phyloP scores from a whole-genome alignment of 2,329 filamentous ascomycete genomes.

The Hymenoscyphus albidus region DNA sequence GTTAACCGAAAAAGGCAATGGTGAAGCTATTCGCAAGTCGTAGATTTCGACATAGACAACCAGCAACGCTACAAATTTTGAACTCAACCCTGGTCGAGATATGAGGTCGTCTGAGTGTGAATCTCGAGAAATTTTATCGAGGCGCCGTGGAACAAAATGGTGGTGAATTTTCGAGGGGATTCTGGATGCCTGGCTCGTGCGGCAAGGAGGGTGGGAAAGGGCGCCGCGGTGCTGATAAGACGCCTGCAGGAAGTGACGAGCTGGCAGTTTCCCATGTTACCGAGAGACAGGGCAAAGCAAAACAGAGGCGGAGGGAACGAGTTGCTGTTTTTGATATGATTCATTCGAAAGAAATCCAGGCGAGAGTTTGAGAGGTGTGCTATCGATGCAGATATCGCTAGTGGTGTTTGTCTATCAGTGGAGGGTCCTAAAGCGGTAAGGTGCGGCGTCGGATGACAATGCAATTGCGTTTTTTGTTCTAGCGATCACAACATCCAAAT shows the following conservation, averaged over 20 bases:
- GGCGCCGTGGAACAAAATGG: neutral
- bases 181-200: conserved; percentile 15
- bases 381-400: neutral
- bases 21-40: conserved; percentile 23
- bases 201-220: neutral
- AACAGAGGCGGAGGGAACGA: neutral
- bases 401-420: neutral
- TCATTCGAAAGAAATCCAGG: no score
- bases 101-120: conserved; percentile 8
- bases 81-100: conserved; percentile 21
- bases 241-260: neutral
- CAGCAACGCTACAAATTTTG: conserved; percentile 26
- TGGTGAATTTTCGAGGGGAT: neutral
- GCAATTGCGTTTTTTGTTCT: conserved; percentile 3
- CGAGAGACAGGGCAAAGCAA: neutral
- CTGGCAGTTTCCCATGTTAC: neutral
- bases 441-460: neutral
- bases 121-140: conserved; percentile 13
- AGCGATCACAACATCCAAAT: neutral
- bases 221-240: conserved; percentile 1
- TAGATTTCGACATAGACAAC: conserved; percentile 19
- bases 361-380: neutral
- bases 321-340: neutral
- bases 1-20: conserved; percentile 23
- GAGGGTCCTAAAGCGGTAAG: neutral